Conservation (phyloP, 2,329 filamentous ascomycete genomes). For the Tricladium varicosporioides region DNA sequence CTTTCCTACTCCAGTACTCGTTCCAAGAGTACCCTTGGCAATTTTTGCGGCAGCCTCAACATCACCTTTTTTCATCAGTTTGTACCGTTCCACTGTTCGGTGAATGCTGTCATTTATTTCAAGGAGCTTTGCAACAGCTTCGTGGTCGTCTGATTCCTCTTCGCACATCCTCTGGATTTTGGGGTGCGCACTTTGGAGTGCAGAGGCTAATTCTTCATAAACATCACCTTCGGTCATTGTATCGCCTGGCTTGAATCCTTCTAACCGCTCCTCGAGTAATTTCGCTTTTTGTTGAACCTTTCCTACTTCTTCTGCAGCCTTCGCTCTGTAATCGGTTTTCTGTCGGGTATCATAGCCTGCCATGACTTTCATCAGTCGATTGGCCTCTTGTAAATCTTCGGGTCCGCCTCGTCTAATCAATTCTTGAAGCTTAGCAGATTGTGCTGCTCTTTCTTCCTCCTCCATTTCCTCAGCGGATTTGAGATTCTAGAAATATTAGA, state of each 20-base stretch:
- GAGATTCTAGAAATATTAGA: slow-evolving; percentile 64
- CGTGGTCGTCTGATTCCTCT: slow-evolving; percentile 94
- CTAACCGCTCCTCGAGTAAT: slow-evolving; percentile 87
- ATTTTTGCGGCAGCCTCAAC: slow-evolving; percentile 79
- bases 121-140: slow-evolving; percentile 90
- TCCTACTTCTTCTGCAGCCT: slow-evolving; percentile 90
- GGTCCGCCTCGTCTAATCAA: slow-evolving; percentile 89
- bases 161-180: slow-evolving; percentile 99
- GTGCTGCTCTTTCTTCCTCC: slow-evolving; percentile 88
- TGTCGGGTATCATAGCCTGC: slow-evolving; percentile 92
- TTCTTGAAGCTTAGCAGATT: slow-evolving; percentile 97
- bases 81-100: slow-evolving; percentile 91
- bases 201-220: slow-evolving; percentile 80
- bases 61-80: slow-evolving; percentile 93
- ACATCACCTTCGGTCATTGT: slow-evolving; percentile 67
- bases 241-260: slow-evolving; percentile 79
- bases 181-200: slow-evolving; percentile 88
- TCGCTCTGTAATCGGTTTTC: slow-evolving; percentile 97
- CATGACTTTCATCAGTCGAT: slow-evolving; percentile 98
- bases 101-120: slow-evolving; percentile 99
- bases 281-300: slow-evolving; percentile 96
- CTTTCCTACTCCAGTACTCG: slow-evolving; percentile 62
- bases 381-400: slow-evolving; percentile 93
- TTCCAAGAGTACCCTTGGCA: slow-evolving; percentile 74
- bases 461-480: slow-evolving; percentile 99